Evolutionary conservation across 768 basidiomycete genomes (phyloP).

Genomic region (Boletus bicolor): DNA sequence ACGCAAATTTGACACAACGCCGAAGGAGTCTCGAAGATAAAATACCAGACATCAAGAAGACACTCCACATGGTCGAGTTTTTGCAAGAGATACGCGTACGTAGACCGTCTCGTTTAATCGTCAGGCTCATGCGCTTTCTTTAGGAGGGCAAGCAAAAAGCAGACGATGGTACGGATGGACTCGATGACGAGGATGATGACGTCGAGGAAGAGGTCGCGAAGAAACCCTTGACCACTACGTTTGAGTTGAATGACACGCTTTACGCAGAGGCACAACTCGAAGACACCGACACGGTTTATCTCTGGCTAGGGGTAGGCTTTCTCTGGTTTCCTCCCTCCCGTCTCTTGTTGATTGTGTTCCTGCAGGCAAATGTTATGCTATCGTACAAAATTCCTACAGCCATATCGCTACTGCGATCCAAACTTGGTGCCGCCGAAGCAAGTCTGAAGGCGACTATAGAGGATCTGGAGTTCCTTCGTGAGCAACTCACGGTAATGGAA

Average conservation of each 20-base stretch:
- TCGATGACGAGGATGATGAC: constrained; percentile 53
- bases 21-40: constrained; percentile 83
- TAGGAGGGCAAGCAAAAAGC: constrained; percentile 61
- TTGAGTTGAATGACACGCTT: constrained; percentile 94
- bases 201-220: constrained; percentile 33
- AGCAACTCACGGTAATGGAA: constrained; percentile 97
- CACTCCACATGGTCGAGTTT: constrained; percentile 84
- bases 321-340: background rate
- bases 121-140: background rate
- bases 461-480: constrained; percentile 89
- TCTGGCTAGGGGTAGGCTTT: constrained; percentile 90
- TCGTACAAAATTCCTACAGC: constrained; percentile 86
- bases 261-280: constrained; percentile 89
- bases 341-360: background rate
- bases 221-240: constrained; percentile 75
- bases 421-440: constrained; percentile 68
- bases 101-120: background rate
- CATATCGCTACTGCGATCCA: constrained; percentile 65
- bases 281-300: constrained; percentile 82
- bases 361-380: constrained; percentile 95
- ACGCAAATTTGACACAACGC: constrained; percentile 75
- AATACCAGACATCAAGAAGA: constrained; percentile 94
- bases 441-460: constrained; percentile 69
- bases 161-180: constrained; percentile 37
- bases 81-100: constrained; percentile 69